phyloP scores from a whole-genome alignment of 495 filamentous ascomycete species.

The Talaromyces borbonicus region DNA sequence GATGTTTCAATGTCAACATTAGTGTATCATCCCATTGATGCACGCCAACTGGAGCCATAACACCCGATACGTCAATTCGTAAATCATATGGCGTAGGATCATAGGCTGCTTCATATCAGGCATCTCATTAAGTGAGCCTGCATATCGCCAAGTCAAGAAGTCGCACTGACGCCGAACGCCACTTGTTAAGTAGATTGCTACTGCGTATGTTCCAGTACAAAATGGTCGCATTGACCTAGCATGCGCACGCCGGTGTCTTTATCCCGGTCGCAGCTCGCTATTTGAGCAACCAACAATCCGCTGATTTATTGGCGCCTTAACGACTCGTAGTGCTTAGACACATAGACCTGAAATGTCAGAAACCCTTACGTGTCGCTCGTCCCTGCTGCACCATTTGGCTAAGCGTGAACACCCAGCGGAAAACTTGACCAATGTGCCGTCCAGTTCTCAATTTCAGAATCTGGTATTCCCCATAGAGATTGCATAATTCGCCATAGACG shows the following conservation, averaged over 20 bases:
- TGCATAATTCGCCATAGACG: not conserved
- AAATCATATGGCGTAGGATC: not conserved
- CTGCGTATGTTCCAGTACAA: not conserved
- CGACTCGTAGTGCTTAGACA: too few relatives aligned
- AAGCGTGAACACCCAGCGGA: not conserved
- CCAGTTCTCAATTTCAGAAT: not conserved
- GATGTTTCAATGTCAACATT: not conserved
- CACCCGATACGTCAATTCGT: not conserved
- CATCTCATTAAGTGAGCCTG: not conserved
- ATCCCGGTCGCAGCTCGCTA: not conserved
- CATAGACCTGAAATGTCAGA: too few relatives aligned
- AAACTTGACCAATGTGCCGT: not conserved
- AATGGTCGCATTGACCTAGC: not conserved
- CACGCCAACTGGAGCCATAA: not conserved
- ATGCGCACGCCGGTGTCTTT: not conserved
- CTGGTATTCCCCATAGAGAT: not conserved
- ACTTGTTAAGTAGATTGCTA: not conserved
- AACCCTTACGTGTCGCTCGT: too few relatives aligned
- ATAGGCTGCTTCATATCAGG: not conserved
- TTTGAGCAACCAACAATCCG: too few relatives aligned
- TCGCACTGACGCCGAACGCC: constrained; percentile 1
- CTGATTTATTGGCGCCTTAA: too few relatives aligned
- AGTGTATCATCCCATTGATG: too few relatives aligned
- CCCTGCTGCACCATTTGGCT: too few relatives aligned
- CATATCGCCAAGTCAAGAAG: not conserved